phyloP scores from a whole-genome alignment of 2,329 filamentous ascomycete genomes.

The Aspergillus sp. region DNA sequence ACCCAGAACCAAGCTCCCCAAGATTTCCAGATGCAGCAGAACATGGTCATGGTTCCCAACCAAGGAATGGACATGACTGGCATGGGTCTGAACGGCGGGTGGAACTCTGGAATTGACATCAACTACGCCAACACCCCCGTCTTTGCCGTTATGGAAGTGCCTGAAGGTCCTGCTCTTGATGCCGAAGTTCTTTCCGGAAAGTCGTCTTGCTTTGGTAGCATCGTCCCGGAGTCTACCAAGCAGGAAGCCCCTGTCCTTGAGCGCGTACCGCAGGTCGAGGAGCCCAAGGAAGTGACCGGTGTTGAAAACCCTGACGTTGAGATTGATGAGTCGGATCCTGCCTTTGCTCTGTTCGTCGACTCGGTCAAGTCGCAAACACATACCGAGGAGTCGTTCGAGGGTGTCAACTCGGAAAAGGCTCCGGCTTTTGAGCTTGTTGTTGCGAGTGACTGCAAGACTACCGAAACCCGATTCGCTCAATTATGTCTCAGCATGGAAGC shows the following conservation, averaged over 20 bases:
- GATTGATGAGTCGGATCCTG: slow-evolving; percentile 49
- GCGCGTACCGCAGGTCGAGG: slow-evolving; percentile 19
- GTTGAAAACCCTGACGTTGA: slow-evolving; percentile 35
- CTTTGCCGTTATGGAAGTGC: slow-evolving; percentile 66
- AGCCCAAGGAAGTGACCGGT: slow-evolving; percentile 11
- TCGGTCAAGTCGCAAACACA: slow-evolving; percentile 28
- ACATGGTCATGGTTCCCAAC: slow-evolving; percentile 76
- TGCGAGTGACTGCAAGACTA: slow-evolving; percentile 23
- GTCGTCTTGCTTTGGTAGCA: slow-evolving; percentile 47
- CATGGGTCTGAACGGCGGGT: slow-evolving; percentile 51
- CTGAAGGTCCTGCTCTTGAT: slow-evolving; percentile 57
- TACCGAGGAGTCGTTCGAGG: slow-evolving; percentile 37
- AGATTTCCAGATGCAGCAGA: slow-evolving; percentile 56
- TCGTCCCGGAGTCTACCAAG: slow-evolving; percentile 41
- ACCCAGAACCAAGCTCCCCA: slow-evolving; percentile 52
- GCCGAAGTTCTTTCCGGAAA: slow-evolving; percentile 64
- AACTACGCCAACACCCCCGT: slow-evolving; percentile 39
- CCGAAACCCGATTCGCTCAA: slow-evolving; percentile 26
- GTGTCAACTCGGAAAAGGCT: slow-evolving; percentile 59
- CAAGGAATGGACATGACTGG: slow-evolving; percentile 67
- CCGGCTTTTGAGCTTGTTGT: slow-evolving; percentile 60
- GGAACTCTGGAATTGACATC: slow-evolving; percentile 42
- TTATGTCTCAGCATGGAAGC: slow-evolving; percentile 37
- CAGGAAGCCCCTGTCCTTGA: slow-evolving; percentile 45
- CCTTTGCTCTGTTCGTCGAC: slow-evolving; percentile 47